phyloP scores from a whole-genome alignment of 352 stramenopile genomes.

The Globisporangium echinulatum region DNA sequence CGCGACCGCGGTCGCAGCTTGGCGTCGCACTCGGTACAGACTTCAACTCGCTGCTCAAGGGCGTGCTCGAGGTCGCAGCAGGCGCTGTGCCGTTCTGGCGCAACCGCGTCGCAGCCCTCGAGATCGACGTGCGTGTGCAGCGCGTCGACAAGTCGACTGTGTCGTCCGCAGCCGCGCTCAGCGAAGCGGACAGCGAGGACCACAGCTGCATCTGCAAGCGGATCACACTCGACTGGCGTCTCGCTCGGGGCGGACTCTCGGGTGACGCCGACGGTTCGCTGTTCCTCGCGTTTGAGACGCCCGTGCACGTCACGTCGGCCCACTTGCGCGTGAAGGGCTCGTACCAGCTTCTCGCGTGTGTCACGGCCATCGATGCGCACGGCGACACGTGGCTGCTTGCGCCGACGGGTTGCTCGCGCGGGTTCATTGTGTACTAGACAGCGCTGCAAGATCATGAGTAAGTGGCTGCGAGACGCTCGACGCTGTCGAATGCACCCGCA shows the following conservation, averaged over 20 bases:
- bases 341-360: constrained; percentile 26
- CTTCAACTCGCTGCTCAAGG: constrained; percentile 42
- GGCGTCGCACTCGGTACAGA: constrained; percentile 42
- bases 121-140: constrained; percentile 26
- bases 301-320: constrained; percentile 31
- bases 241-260: not conserved
- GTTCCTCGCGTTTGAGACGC: constrained; percentile 33
- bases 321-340: constrained; percentile 36
- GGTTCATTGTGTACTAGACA: constrained; percentile 17
- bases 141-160: constrained; percentile 17
- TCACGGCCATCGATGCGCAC: constrained; percentile 23
- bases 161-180: constrained; percentile 7
- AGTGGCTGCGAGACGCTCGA: too few species aligned
- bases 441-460: too few species aligned
- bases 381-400: constrained; percentile 16
- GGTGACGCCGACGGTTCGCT: constrained; percentile 7
- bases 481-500: too few species aligned
- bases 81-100: constrained; percentile 10
- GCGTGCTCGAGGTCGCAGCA: constrained; percentile 9
- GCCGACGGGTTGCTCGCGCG: constrained; percentile 11
- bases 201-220: not conserved
- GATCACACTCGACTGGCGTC: not conserved
- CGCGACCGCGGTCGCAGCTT: constrained; percentile 38
- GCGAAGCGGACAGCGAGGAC: constrained; percentile 1
- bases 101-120: constrained; percentile 11